Conservation (phyloP, 129 eudicot genomes). For the Flaveria robusta region DNA sequence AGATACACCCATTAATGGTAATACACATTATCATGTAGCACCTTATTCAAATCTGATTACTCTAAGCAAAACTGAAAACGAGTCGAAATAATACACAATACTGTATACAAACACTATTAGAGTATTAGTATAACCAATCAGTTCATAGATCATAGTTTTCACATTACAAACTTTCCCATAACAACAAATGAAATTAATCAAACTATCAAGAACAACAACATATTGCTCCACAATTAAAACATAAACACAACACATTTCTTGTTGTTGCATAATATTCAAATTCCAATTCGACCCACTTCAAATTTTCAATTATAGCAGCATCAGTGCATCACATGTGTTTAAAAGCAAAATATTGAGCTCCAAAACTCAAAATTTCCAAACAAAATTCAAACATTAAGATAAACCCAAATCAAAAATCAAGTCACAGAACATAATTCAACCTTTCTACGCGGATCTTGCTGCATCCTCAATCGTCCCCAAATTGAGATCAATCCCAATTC, state of each 20-base stretch:
- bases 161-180: neutral
- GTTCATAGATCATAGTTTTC: neutral
- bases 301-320: constrained; percentile 5
- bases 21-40: neutral
- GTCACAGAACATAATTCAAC: constrained; percentile 27
- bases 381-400: neutral
- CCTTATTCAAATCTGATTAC: no score
- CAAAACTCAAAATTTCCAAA: neutral
- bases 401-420: neutral
- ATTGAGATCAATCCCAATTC: constrained; percentile 1
- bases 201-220: neutral
- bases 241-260: neutral
- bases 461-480: constrained; percentile 44
- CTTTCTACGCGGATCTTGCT: constrained; percentile 78
- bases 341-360: neutral
- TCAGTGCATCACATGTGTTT: neutral
- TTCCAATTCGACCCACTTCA: constrained; percentile 1
- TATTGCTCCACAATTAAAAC: constrained; percentile 11
- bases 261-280: neutral
- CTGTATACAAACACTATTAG: no score
- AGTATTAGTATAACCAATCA: no score
- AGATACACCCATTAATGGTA: neutral
- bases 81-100: no score
- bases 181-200: neutral
- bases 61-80: no score